A percentile compares a stretch with the other conserved stretches of the same genome.
Conservation (phyloP, 1,284 basidiomycete genomes). For the Puccinia polysora region DNA sequence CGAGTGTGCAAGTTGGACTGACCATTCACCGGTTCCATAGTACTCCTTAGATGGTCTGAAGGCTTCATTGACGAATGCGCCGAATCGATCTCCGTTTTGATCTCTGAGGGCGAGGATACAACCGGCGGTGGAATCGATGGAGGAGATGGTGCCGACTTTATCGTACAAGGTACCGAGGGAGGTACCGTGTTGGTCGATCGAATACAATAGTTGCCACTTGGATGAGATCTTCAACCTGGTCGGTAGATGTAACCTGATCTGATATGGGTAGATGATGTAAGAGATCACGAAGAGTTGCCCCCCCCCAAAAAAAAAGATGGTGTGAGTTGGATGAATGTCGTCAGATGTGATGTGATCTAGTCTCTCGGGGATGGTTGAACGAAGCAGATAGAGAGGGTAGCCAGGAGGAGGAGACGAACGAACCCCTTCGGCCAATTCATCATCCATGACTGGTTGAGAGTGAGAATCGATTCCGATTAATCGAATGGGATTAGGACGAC, state of each 20-base stretch:
- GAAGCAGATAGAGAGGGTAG: not conserved
- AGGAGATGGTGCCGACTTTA: slow-evolving; percentile 56
- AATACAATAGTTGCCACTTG: slow-evolving; percentile 84
- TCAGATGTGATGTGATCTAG: no score
- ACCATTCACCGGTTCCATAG: slow-evolving; percentile 81
- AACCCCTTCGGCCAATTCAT: slow-evolving; percentile 39
- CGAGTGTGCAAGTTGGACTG: slow-evolving; percentile 52
- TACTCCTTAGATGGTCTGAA: slow-evolving; percentile 61
- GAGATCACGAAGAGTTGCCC: not conserved
- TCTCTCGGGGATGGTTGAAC: not conserved
- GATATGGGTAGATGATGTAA: not conserved
- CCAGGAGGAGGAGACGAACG: not conserved
- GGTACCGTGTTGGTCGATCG: slow-evolving; percentile 90
- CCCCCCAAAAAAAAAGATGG: not conserved
- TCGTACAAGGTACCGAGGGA: slow-evolving; percentile 81
- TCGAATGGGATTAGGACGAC: slow-evolving; percentile 19
- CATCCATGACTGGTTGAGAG: slow-evolving; percentile 35
- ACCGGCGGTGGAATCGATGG: slow-evolving; percentile 52
- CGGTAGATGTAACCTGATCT: slow-evolving; percentile 72
- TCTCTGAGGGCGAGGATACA: slow-evolving; percentile 64
- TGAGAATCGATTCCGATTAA: slow-evolving; percentile 12
- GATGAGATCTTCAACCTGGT: slow-evolving; percentile 71
- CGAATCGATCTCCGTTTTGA: slow-evolving; percentile 64
- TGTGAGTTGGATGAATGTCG: not conserved
- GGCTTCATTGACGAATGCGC: slow-evolving; percentile 73